Base-by-base conservation (phyloP, 768 basidiomycete genomes). In the Plicaturopsis crispa region DNA sequence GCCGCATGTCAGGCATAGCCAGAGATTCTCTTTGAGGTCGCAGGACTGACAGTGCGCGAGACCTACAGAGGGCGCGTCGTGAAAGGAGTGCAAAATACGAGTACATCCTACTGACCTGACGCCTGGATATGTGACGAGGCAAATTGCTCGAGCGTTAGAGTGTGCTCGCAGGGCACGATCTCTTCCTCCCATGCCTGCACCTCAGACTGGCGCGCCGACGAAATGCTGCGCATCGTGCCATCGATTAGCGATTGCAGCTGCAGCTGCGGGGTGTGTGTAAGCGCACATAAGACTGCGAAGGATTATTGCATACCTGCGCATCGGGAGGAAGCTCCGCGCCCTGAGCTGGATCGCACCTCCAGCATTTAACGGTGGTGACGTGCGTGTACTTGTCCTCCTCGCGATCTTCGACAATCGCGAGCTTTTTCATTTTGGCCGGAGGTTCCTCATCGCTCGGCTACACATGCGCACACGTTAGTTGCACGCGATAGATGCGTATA, bases 111-210 rank as follows among this genome's bases (percentile, higher is more conserved):
- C 60, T n/a, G 23, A 78, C 79, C 81, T 0, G 75, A 72, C 0
- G 73, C 64, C 0, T 64, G 58, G 16, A 80, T 80, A 8, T 59
- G 59, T 8, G 65, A 70, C 3, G 65, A 66, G 4, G 61, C 52
- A 20, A 56, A 47, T 53, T 74, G 65, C 39, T 70, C 55, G 6
- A 75, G 55, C 8, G 58, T 65, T 3, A 75, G 56, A 0, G 74
- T 73, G 40, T 99, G 96, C 52, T 89, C 82, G 68, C 96, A 99
- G 5, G 89, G 61, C 0, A 66, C 51, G 30, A 96, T 82, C 48
- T 97, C 94, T 57, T 97, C 93, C 56, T 98, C 91, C 96, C 96
- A 99, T 5, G 96, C 85, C 60, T 96, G 84, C 34, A 99, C 84
- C 52, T 97, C 92, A 1, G 85, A 89, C 54, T 94, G 85, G 34